Evolutionary conservation across 1,284 basidiomycete species (phyloP).

Genomic region (Fomitopsis betulina): DNA sequence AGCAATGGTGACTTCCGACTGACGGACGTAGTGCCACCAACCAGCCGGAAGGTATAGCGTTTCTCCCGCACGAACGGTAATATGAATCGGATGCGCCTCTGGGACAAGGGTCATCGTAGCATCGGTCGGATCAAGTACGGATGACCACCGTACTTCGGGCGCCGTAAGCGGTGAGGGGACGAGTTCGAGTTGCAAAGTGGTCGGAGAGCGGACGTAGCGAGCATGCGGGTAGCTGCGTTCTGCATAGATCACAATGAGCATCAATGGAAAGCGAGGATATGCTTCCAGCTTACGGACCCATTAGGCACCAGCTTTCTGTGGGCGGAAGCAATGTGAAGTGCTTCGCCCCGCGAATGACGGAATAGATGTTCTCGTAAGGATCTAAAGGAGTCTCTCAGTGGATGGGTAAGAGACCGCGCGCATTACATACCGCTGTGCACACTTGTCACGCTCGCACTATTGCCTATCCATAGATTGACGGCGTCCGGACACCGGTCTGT

Average conservation of each 20-base stretch:
- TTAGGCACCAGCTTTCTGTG: constrained; percentile 77
- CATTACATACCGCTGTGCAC: constrained; percentile 70
- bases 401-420: not conserved
- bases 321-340: constrained; percentile 84
- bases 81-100: constrained; percentile 57
- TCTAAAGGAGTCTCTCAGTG: constrained; percentile 41
- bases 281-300: constrained; percentile 46
- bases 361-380: constrained; percentile 91
- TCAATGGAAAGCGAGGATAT: not conserved
- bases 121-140: constrained; percentile 52
- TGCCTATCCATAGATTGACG: constrained; percentile 90
- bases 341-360: constrained; percentile 79
- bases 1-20: constrained; percentile 64
- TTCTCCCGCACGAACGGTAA: constrained; percentile 69
- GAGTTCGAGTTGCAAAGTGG: constrained; percentile 37
- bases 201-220: constrained; percentile 43
- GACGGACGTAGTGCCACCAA: constrained; percentile 88
- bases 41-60: constrained; percentile 85
- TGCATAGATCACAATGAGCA: constrained; percentile 23
- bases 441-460: constrained; percentile 71
- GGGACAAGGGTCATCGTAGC: constrained; percentile 38
- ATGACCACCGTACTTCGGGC: constrained; percentile 68
- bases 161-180: constrained; percentile 37
- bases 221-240: constrained; percentile 70
- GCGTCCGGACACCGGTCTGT: constrained; percentile 73